Base-by-base conservation (phyloP, 2,329 filamentous ascomycete genomes). In the Coniosporium uncinatum region DNA sequence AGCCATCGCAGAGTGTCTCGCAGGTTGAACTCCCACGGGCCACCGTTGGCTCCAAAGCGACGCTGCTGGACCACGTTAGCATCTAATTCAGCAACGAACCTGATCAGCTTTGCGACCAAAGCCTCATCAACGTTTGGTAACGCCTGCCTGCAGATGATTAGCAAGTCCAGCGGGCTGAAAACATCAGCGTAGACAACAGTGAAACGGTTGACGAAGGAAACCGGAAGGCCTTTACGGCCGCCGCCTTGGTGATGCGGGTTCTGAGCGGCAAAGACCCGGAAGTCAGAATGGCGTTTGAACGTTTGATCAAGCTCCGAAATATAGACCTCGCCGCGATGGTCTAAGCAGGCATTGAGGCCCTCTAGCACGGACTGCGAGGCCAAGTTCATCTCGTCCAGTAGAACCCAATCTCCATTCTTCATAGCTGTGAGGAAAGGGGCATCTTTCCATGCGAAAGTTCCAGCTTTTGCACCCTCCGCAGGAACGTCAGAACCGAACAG, bases 241-340 rank as follows among this genome's bases (percentile, higher is more conserved):
- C 93, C 91, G 43, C 93, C 93, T 64, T 98, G 93, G 54, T 96
- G 88, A 63, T 98, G 93, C 6, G 93, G 93, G 57, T 98, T 98
- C 59, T 98, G 93, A 0, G 93, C 90, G 14, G 94, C 93, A 55
- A 98, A 98, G 1, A 98, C 78, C n/a, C 85, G 81, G 63, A 98
- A 98, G 48, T 90, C 73, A 0, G 84, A 82, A 58, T 98, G 91
- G 19, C 88, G 81, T 52, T 85, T 83, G 64, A 98, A 98, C 3
- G 88, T 89, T 55, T 95, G 90, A 54, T 96, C 91, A 13, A 98
- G 75, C 57, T 98, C 94, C 1, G 93, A 88, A 44, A 98, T 82
- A 57, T 96, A 98, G 0, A 95, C 88, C 61, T 96, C 88, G 44
- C 93, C 91, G 62, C 94, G 82, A 60, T 98, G 94, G 61, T 98